Evolutionary conservation across 805 yeast genomes (phyloP).

Genomic region (Tetrapisispora taiwanensis): DNA sequence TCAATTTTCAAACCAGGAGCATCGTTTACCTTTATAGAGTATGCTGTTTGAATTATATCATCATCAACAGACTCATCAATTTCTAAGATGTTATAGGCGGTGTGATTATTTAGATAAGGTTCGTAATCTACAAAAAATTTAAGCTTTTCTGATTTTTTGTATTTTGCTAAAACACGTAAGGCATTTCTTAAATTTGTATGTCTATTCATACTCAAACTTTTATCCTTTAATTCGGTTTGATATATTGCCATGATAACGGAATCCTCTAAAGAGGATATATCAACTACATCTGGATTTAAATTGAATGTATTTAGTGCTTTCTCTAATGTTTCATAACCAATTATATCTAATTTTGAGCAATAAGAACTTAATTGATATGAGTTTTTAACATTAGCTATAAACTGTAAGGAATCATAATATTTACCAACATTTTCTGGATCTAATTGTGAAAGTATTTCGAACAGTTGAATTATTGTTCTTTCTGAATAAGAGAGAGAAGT

Average conservation of each 20-base stretch:
- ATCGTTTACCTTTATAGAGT: conserved; percentile 53
- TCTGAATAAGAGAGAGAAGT: conserved; percentile 42
- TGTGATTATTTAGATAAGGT: conserved; percentile 32
- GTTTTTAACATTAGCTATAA: conserved; percentile 39
- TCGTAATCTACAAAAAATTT: conserved; percentile 36
- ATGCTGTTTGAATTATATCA: conserved; percentile 68
- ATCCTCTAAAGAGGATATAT: conserved; percentile 18
- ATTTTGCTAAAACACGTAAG: conserved; percentile 31
- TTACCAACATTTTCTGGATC: conserved; percentile 40
- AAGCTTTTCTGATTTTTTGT: conserved; percentile 30
- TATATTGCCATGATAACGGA: conserved; percentile 28
- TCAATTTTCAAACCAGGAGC: conserved; percentile 32
- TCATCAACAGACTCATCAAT: conserved; percentile 47
- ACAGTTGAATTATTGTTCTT: conserved; percentile 38
- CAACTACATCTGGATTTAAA: conserved; percentile 23
- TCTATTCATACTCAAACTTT: conserved; percentile 9
- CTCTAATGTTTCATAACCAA: conserved; percentile 41
- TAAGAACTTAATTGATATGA: conserved; percentile 41
- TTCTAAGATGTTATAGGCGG: conserved; percentile 45
- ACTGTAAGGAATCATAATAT: conserved; percentile 49
- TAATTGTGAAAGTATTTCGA: conserved; percentile 30
- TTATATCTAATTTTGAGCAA: conserved; percentile 40
- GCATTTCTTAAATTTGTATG: conserved; percentile 31
- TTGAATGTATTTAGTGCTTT: conserved; percentile 31
- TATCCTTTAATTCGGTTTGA: conserved; percentile 18